Percentiles rank a stretch among this genome's conserved stretches.
Conservation (phyloP, 2,329 filamentous ascomycete species). For the Trichoderma harzianum region DNA sequence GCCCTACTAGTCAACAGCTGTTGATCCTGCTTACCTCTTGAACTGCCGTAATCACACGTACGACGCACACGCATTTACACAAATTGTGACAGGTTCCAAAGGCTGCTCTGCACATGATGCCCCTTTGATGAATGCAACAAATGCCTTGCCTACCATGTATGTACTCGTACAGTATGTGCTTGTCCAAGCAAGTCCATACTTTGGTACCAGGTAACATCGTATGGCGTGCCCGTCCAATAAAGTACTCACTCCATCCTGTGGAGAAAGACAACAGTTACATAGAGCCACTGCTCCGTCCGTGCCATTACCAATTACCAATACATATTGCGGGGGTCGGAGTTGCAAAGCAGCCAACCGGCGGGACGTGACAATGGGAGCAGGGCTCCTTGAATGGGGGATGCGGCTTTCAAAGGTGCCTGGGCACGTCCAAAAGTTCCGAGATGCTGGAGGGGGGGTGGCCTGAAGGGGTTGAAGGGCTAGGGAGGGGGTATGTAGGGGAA, state of each 20-base stretch:
- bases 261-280: not conserved
- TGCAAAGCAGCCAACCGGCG: not conserved
- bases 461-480: not conserved
- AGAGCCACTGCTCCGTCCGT: not conserved
- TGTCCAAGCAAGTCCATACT: not conserved
- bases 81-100: not conserved
- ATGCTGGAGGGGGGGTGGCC: slow-evolving; percentile 11
- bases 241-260: not conserved
- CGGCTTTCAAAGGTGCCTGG: slow-evolving; percentile 22
- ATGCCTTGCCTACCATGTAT: not conserved
- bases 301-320: not conserved
- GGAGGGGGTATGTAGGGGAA: not conserved
- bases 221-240: not conserved
- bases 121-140: not conserved
- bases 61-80: not conserved
- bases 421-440: slow-evolving; percentile 22
- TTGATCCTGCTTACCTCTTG: not conserved
- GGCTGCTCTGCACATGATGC: not conserved
- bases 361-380: not conserved
- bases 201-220: not conserved
- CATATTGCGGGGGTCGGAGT: not conserved
- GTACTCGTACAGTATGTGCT: not conserved
- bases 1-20: too few relatives aligned
- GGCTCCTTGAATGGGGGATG: slow-evolving; percentile 8
- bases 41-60: not conserved